Evolutionary conservation across 176 grass and related monocot genomes (phyloP).

Genomic region (Eragrostis nindensis): DNA sequence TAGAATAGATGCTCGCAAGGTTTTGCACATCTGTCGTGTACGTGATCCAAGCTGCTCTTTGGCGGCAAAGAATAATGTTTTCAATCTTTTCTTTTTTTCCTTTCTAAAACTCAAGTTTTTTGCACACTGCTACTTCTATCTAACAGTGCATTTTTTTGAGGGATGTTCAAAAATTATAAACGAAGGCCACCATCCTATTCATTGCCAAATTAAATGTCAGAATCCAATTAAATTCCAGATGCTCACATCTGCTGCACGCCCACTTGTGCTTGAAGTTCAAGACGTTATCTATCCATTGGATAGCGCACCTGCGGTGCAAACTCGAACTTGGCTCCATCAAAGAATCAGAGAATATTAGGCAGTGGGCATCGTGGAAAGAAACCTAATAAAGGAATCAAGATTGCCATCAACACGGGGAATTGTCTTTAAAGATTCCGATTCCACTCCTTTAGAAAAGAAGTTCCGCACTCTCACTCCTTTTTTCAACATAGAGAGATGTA

Average conservation of each 20-base stretch:
- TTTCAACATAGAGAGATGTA: too few relatives aligned
- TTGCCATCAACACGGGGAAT: background rate
- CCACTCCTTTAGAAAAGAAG: constrained; percentile 5
- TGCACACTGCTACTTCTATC: constrained; percentile 3
- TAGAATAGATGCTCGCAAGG: constrained; percentile 3
- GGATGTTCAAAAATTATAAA: too few relatives aligned
- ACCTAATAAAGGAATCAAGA: background rate
- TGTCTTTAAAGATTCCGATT: constrained; percentile 8
- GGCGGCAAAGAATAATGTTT: constrained; percentile 16
- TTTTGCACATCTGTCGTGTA: background rate
- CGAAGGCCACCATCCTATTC: too few relatives aligned
- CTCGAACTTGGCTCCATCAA: constrained; percentile 8
- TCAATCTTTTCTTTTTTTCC: background rate
- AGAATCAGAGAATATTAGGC: constrained; percentile 14
- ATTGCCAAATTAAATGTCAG: too few relatives aligned
- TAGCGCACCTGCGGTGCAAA: constrained; percentile 13
- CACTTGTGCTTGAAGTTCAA: constrained; percentile 12
- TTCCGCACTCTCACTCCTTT: constrained; percentile 5
- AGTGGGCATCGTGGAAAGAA: background rate
- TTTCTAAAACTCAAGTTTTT: background rate
- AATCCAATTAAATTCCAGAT: too few relatives aligned
- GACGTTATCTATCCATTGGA: constrained; percentile 18
- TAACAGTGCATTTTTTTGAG: background rate
- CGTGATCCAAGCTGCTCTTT: constrained; percentile 1
- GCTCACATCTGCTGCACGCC: background rate